Evolutionary conservation across 1,284 basidiomycete species (phyloP).

Genomic region (Heliocybe sulcata): DNA sequence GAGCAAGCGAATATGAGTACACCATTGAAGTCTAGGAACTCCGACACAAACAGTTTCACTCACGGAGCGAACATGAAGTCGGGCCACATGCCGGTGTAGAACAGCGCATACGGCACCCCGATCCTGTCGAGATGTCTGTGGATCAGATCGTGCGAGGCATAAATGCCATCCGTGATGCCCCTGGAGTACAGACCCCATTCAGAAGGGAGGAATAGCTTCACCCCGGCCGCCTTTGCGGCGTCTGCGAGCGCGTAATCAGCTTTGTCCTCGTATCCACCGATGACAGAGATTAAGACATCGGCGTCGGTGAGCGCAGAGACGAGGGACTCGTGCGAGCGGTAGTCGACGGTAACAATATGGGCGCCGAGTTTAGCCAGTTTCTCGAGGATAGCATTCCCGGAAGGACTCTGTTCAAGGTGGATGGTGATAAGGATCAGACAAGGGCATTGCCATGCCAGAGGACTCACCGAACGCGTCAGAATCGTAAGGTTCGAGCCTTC

Average conservation of each 20-base stretch:
- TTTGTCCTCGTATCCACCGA: constrained; percentile 13
- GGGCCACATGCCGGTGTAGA: constrained; percentile 17
- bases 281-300: constrained; percentile 25
- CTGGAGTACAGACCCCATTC: constrained; percentile 21
- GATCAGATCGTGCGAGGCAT: not conserved
- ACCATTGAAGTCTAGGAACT: too few species aligned
- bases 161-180: not conserved
- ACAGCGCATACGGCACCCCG: constrained; percentile 7
- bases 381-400: too few species aligned
- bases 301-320: constrained; percentile 20
- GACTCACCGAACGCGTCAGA: not conserved
- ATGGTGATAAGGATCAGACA: too few species aligned
- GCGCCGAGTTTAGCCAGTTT: constrained; percentile 13
- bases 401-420: too few species aligned
- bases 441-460: not conserved
- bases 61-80: constrained; percentile 7
- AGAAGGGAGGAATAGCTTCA: constrained; percentile 30
- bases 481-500: not conserved
- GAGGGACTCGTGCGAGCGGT: constrained; percentile 20
- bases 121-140: constrained; percentile 4
- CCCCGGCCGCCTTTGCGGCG: constrained; percentile 29
- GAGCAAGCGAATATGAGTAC: not conserved
- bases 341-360: constrained; percentile 22
- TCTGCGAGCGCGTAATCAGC: constrained; percentile 25
- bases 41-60: constrained; percentile 3